Evolutionary conservation across 768 basidiomycete species (phyloP).

Genomic region (Coprinellus aureogranulatus): DNA sequence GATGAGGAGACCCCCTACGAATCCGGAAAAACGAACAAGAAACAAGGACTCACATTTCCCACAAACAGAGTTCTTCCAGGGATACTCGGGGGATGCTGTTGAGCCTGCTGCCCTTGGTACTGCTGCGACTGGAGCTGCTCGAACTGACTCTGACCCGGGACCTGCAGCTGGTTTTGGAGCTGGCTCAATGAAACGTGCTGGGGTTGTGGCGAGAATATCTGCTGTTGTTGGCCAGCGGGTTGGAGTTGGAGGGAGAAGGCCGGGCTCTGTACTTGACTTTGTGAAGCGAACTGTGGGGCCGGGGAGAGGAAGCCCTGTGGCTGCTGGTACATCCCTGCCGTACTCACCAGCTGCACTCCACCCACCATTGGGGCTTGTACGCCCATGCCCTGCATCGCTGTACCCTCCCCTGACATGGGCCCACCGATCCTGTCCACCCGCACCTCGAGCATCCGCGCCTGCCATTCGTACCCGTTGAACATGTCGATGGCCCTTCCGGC

Average conservation of each 20-base stretch:
- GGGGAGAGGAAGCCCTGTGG: not conserved
- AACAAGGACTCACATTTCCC: slow-evolving; percentile 65
- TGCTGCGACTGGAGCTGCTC: slow-evolving; percentile 10
- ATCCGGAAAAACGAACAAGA: no score
- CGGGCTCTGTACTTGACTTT: not conserved
- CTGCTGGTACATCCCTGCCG: not conserved
- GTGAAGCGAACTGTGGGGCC: not conserved
- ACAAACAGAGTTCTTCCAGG: slow-evolving; percentile 70
- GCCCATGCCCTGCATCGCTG: no score
- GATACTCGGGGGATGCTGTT: slow-evolving; percentile 14
- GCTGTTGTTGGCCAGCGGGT: not conserved
- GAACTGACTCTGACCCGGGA: not conserved
- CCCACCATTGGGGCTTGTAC: not conserved
- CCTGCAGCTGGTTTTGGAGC: not conserved
- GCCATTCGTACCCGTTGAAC: slow-evolving; percentile 98
- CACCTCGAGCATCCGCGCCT: slow-evolving; percentile 88
- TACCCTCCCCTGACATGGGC: not conserved
- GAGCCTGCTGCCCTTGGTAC: slow-evolving; percentile 18
- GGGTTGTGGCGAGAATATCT: slow-evolving; percentile 3
- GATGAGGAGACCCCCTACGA: not conserved
- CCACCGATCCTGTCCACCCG: slow-evolving; percentile 71
- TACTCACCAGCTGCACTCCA: not conserved
- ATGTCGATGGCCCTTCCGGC: slow-evolving; percentile 92
- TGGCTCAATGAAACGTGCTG: not conserved
- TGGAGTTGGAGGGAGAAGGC: not conserved